These are phyloP conservation scores for Tetrahymena elliotti DNA, from an alignment of 73 alveolate species.

Conservation along the genomic window DNA sequence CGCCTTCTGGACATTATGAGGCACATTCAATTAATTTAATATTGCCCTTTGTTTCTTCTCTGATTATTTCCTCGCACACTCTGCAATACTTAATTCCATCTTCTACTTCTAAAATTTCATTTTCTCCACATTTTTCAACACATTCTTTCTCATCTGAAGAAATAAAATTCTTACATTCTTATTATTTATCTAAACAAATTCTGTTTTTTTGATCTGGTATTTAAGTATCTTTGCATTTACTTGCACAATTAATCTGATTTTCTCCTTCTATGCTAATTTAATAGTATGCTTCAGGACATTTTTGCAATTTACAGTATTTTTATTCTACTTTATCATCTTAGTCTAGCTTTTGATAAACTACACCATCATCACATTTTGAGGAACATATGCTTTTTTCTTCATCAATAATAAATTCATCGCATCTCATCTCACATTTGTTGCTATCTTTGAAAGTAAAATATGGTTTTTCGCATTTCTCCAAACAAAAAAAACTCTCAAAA, in stretches of 20 bases:
- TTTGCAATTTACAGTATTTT: not conserved
- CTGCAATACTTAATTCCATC: not conserved
- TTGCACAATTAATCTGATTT: not conserved
- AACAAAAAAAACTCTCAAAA: not conserved
- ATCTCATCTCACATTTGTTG: not conserved
- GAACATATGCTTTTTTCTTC: not conserved
- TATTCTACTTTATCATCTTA: too few relatives aligned
- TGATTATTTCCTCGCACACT: not conserved
- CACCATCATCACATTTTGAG: not conserved
- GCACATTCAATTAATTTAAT: not conserved
- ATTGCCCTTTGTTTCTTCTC: not conserved
- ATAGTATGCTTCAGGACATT: not conserved
- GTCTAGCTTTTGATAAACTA: too few relatives aligned
- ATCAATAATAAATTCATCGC: not conserved
- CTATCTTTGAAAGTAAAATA: not conserved
- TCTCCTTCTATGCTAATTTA: not conserved
- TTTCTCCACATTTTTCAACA: not conserved
- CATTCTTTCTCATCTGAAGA: not conserved
- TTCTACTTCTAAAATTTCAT: not conserved
- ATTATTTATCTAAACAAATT: not conserved
- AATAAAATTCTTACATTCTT: not conserved
- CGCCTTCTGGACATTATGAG: not conserved
- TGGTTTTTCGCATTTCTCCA: not conserved
- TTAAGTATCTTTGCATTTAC: not conserved
- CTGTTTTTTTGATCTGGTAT: not conserved